Conservation (phyloP, 2,329 filamentous ascomycete genomes). For the Chaetoscypha palmicola region DNA sequence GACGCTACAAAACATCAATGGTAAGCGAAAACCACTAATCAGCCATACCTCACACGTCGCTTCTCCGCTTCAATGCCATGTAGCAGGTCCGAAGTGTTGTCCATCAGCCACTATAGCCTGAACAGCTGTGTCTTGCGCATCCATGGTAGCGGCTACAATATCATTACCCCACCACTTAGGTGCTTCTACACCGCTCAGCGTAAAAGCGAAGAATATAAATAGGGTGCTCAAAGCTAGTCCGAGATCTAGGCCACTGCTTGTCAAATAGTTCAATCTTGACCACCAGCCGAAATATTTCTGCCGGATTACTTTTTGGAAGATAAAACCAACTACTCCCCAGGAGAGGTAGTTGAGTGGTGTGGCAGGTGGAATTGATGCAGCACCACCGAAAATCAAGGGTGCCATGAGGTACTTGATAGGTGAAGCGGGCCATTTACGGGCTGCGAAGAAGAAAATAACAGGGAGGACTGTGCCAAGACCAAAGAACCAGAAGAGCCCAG, state of each 20-base stretch:
- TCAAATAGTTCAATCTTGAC: slow-evolving; percentile 71
- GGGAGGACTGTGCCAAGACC: slow-evolving; percentile 58
- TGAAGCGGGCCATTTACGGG: slow-evolving; percentile 54
- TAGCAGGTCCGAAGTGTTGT: slow-evolving; percentile 14
- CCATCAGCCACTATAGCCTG: slow-evolving; percentile 14
- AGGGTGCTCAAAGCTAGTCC: slow-evolving; percentile 63
- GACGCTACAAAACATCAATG: too few species aligned
- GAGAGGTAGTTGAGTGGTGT: slow-evolving; percentile 65
- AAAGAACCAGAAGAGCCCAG: slow-evolving; percentile 63
- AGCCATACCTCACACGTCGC: too few species aligned
- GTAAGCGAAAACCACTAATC: too few species aligned
- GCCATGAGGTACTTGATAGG: slow-evolving; percentile 40
- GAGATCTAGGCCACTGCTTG: slow-evolving; percentile 62
- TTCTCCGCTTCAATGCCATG: slow-evolving; percentile 8
- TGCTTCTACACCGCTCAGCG: slow-evolving; percentile 47
- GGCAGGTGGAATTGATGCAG: slow-evolving; percentile 49
- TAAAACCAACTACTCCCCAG: slow-evolving; percentile 58
- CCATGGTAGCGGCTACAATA: slow-evolving; percentile 16
- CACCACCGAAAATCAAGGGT: slow-evolving; percentile 22
- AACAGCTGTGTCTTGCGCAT: slow-evolving; percentile 18
- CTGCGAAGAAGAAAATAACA: slow-evolving; percentile 46
- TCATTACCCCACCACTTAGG: slow-evolving; percentile 56
- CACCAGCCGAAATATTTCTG: slow-evolving; percentile 64
- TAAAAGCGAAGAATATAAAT: slow-evolving; percentile 56
- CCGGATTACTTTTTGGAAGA: slow-evolving; percentile 64